Percentiles rank a stretch among this genome's conserved stretches.
phyloP scores from a whole-genome alignment of 2,329 filamentous ascomycete genomes.

The Xylariomycetidae sp. region DNA sequence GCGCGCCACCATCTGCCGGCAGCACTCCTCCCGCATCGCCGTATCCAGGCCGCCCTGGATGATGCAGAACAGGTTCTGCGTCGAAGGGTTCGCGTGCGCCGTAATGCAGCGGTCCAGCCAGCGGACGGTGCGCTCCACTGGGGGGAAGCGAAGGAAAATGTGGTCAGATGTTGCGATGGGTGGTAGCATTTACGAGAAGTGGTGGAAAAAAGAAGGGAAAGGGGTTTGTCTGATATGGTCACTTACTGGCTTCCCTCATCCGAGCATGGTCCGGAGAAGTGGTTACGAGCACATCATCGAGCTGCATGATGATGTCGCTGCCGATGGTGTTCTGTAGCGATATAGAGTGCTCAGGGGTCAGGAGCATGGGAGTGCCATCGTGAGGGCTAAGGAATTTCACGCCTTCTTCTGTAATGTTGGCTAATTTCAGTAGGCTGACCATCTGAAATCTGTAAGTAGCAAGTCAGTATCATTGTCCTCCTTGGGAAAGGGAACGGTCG shows the following conservation, averaged over 20 bases:
- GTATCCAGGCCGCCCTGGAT: constrained; percentile 94
- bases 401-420: constrained; percentile 90
- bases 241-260: constrained; percentile 91
- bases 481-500: constrained; percentile 19
- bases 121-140: constrained; percentile 87
- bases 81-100: constrained; percentile 76
- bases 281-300: constrained; percentile 95
- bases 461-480: constrained; percentile 6
- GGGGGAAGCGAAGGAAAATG: no score
- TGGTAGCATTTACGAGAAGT: no score
- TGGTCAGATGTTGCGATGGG: no score
- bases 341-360: constrained; percentile 97
- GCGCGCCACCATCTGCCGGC: constrained; percentile 77
- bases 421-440: constrained; percentile 92
- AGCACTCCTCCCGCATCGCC: constrained; percentile 79
- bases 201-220: no score
- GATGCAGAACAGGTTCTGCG: constrained; percentile 96
- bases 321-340: constrained; percentile 94
- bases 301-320: constrained; percentile 98
- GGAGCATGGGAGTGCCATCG: constrained; percentile 90
- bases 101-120: constrained; percentile 96
- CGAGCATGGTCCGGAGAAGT: constrained; percentile 84
- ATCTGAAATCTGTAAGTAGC: constrained; percentile 76
- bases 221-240: no score
- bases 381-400: constrained; percentile 95